Conservation (phyloP, 257 asterid species). For the Solanum phureja region DNA sequence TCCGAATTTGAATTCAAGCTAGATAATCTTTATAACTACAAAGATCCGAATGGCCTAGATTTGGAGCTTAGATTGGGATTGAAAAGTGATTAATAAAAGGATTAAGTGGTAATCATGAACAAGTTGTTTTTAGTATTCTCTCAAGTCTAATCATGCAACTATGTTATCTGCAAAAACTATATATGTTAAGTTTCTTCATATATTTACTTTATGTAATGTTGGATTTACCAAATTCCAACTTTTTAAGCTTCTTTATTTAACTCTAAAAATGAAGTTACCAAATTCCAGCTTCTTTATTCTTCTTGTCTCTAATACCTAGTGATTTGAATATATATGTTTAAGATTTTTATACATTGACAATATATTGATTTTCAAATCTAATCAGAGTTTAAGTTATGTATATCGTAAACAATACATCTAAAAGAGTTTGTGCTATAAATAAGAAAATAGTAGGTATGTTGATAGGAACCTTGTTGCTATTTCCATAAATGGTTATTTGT, state of each 20-base stretch:
- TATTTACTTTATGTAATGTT: neutral
- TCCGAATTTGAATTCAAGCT: neutral
- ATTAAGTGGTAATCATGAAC: neutral
- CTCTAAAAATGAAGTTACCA: neutral
- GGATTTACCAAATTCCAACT: neutral
- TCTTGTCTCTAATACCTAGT: neutral
- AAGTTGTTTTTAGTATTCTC: neutral
- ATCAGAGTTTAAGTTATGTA: neutral
- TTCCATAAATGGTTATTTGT: neutral
- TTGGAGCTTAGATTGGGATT: neutral
- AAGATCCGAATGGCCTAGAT: neutral
- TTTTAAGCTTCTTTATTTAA: neutral
- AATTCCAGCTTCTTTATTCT: neutral
- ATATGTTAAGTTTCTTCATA: neutral
- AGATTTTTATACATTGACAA: neutral
- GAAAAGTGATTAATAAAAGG: neutral
- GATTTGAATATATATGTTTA: neutral
- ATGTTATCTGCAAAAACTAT: neutral
- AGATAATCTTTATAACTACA: neutral
- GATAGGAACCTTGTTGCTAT: neutral
- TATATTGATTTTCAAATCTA: neutral
- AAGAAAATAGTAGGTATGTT: neutral
- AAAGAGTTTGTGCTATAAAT: too few relatives aligned
- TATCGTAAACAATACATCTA: neutral
- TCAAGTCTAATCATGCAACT: neutral